Evolutionary conservation across 2,329 filamentous ascomycete genomes (phyloP).

Genomic region (Diplodia corticola): DNA sequence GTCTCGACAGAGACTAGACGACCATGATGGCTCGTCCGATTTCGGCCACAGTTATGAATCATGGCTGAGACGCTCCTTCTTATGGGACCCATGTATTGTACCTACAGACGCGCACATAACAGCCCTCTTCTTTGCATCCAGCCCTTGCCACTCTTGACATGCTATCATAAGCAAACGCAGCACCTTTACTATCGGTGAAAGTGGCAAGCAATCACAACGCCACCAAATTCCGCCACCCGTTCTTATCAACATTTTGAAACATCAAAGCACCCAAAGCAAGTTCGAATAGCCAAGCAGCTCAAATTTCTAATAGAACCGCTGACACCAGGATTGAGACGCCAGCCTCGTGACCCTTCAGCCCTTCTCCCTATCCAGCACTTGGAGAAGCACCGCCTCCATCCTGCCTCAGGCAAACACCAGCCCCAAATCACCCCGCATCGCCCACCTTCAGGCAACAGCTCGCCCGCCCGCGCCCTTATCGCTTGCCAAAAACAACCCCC

Average conservation of each 20-base stretch:
- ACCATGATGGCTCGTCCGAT: background rate
- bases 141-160: background rate
- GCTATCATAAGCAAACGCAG: background rate
- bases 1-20: background rate
- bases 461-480: background rate
- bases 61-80: background rate
- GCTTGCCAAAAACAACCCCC: no score
- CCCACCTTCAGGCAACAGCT: background rate
- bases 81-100: background rate
- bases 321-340: no score
- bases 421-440: background rate
- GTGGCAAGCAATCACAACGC: background rate
- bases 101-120: background rate
- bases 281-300: background rate
- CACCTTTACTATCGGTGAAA: background rate
- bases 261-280: background rate
- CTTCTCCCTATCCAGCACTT: background rate
- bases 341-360: no score
- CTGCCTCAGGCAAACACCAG: background rate
- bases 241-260: background rate
- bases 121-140: background rate
- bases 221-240: background rate
- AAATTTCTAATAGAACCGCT: background rate
- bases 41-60: background rate
- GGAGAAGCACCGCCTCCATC: background rate